Base-by-base conservation (phyloP, 2,329 filamentous ascomycete genomes). In the Alternaria sp. region DNA sequence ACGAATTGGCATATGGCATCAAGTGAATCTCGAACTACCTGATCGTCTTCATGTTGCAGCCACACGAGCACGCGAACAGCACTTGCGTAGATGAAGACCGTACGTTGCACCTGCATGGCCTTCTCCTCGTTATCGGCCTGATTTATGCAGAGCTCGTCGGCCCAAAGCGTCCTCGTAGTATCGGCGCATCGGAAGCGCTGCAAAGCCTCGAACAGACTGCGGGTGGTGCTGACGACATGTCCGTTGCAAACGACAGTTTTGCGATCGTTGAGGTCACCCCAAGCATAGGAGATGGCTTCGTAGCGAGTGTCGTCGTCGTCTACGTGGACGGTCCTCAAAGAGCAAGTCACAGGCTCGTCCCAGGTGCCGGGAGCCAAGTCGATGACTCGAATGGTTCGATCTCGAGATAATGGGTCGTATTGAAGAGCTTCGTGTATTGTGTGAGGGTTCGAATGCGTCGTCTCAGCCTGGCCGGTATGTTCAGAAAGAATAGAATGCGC, bases 91-190 rank as follows among this genome's bases (percentile, higher is more conserved):
- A 61, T 57, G 7, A 10, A 23, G 4, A 19, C 5, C 77, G 80
- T 80, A 21, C 78, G 73, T 9, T 60, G 66, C 2, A 81, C 76
- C 54, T 80, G 78, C 13, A 69, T 62, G 6, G 61, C 66, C 19
- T 72, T 72, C 32, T 81, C 77, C 2, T 60, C 50, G 19, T 62
- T 32, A 56, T 79, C 69, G 4, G 65, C 49, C 57, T 80, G 79
- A n/a, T 80, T 76, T 44, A 81, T 80, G 46, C 76, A 73, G 7
- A 73, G 23, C 17, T 62, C 68, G 15, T 75, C 70, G 11, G 67
- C 67, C 76, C 78, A 80, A 3, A 65, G 17, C 11, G 47, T 54
- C 2, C 59, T 43, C 1, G 25, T 21, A 4, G 28, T 23, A 19
- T 59, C 23, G 3, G 8, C n/a, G 0, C 12, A n/a, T 4, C 62